Base-by-base conservation (phyloP, 2,329 filamentous ascomycete species). In the Fusarium chuoi region DNA sequence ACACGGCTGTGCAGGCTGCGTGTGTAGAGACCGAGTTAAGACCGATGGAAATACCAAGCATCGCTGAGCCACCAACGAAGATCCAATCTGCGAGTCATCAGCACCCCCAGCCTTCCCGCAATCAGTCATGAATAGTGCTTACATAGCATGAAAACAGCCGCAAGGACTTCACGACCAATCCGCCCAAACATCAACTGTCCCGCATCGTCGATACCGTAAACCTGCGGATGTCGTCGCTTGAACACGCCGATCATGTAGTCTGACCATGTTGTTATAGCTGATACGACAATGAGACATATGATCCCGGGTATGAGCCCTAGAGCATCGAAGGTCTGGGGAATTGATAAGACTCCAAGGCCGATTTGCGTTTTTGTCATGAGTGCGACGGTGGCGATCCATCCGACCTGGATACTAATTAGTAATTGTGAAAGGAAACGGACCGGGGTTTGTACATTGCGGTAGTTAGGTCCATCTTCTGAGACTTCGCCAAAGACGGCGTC, bases 181-280 rank as follows among this genome's bases (percentile, higher is more conserved):
- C 79, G 81, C 20, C 87, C 87, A 69, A 87, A 86, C n/a, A 89
- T 81, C 42, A 87, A 78, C 7, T 73, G 73, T 24, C 86, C 87
- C 0, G 85, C 87, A 71, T 89, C 87, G 56, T 88, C 87, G 61
- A 89, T 87, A 36, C 86, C 83, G 73, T 89, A 89, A 2, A 89
- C 84, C 26, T 86, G 82, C 3, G 83, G 84, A 71, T 89, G 87
- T 14, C 79, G 79, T 20, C 85, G 74, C 74, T 89, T 89, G 80
- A 89, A 89, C 20, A 80, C 77, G 9, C 85, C 86, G 14, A 87
- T 80, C 33, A 86, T 85, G 66, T 85, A 74, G 39, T 73, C 71
- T 17, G 71, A 73, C 71, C 71, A 73, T 17, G 71, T 73, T 3
- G 71, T 74, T 83, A 87, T 85, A 18, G 44, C 67, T 1, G 81